Percentiles rank a stretch among this genome's conserved stretches.
These are phyloP conservation scores for Neonectria ditissima DNA, from an alignment of 2,329 filamentous ascomycete genomes.

Conservation along the genomic window DNA sequence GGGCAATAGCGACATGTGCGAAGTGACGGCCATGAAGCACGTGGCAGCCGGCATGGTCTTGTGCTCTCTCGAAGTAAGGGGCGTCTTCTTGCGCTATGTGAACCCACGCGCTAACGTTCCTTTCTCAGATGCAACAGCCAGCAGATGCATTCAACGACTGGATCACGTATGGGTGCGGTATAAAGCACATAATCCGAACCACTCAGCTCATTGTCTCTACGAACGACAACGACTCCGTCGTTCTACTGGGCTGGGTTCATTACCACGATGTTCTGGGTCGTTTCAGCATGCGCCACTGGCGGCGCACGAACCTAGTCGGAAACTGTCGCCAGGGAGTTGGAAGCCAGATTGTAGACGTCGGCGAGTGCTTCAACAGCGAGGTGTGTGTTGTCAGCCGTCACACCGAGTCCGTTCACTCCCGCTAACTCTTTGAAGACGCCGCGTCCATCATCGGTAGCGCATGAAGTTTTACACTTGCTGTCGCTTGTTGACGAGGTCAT, in stretches of 20 bases:
- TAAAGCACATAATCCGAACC: not conserved
- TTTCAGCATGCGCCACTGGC: slow-evolving; percentile 5
- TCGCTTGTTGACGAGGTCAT: not conserved
- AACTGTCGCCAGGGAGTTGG: not conserved
- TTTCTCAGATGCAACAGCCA: not conserved
- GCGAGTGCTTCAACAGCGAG: not conserved
- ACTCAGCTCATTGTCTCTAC: not conserved
- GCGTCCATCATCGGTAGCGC: not conserved
- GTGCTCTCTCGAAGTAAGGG: not conserved
- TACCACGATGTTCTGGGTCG: slow-evolving; percentile 17
- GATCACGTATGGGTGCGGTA: not conserved
- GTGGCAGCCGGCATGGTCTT: not conserved
- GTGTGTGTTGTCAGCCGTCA: not conserved
- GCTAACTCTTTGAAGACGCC: not conserved
- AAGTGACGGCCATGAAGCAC: not conserved
- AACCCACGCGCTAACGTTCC: not conserved
- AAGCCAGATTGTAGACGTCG: not conserved
- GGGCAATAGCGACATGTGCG: not conserved
- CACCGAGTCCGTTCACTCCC: no score
- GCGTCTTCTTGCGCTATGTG: not conserved
- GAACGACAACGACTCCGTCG: not conserved
- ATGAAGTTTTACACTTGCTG: not conserved
- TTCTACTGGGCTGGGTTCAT: slow-evolving; percentile 17
- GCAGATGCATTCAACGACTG: not conserved
- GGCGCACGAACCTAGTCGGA: not conserved